Evolutionary conservation across 345 rosid species (phyloP), one percentile per base, ranked within the genome.

Genomic region (Euclidium syriacum): DNA sequence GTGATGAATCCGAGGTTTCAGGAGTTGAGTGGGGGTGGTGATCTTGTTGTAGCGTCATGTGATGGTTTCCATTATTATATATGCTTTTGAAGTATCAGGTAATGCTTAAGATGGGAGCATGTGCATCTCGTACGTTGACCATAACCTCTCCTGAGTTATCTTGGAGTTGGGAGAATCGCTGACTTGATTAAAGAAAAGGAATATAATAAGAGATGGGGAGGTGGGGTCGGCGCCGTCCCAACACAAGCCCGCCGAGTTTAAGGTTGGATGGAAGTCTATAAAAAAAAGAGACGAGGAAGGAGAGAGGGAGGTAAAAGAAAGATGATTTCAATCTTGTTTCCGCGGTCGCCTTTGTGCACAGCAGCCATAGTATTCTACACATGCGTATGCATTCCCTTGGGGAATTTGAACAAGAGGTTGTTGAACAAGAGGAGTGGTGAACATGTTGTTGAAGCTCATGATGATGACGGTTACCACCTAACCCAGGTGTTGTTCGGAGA

Each of bases 151-250:
- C 22, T 7, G 50, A 46, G 57, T 47, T 63, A 54, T 62, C 74
- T 70, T 70, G 33, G 53, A 53, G 47, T 64, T 62, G 56, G 29
- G 67, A 56, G 55, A 20, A 55, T 62, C 32, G 52, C 70, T 71
- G 65, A 64, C 70, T 58, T 56, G 27, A n/a, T 48, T 64, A 57
- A 41, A 35, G 30, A 52, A 61, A 58, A 23, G 12, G 20, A 29
- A 47, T 55, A 48, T 71, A 54, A 71, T 64, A 71, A 57, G 46
- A 56, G 43, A 50, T 18, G 4, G 43, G 38, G 52, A 29, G 54
- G 79, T 61, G 72, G 75, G 80, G 88, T 78, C 85, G 83, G 91
- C 79, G 86, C 86, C 85, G 83, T 78, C 91, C 85, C 73, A 43
- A 62, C 70, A 26, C 68, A n/a, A n/a, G n/a, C 58, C 53, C 54